A percentile compares a stretch with the other conserved stretches of the same genome.
Conservation (phyloP, 768 basidiomycete genomes). For the Fibroporia radiculosa region DNA sequence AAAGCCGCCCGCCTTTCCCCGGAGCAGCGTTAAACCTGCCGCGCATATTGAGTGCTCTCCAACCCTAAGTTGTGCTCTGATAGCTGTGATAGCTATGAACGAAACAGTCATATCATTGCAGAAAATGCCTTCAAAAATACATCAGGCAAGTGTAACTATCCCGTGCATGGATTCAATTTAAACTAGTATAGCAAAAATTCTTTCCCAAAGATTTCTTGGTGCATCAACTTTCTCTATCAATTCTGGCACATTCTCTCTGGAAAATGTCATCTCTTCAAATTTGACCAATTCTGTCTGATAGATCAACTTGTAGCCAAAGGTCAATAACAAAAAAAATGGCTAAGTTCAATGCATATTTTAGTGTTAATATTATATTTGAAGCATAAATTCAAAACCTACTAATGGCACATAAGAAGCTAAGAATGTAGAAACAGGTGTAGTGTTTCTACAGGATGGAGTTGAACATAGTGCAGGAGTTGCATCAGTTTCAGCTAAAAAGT, state of each 20-base stretch:
- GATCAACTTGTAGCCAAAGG: constrained; percentile 23
- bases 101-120: background rate
- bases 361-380: no score
- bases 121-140: no score
- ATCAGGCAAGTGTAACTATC: no score
- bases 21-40: no score
- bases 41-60: background rate
- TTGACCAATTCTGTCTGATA: constrained; percentile 19
- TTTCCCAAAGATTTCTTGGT: no score
- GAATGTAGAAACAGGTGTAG: constrained; percentile 15
- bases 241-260: constrained; percentile 3
- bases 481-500: constrained; percentile 14
- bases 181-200: no score
- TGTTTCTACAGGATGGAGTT: background rate
- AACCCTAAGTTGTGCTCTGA: no score
- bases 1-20: background rate
- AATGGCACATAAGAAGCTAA: constrained; percentile 21
- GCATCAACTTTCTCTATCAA: no score
- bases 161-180: no score
- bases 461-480: background rate
- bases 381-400: constrained; percentile 9
- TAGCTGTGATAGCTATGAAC: background rate
- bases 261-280: constrained; percentile 19
- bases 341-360: background rate
- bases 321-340: constrained; percentile 21